Evolutionary conservation across 441 rosid species (phyloP), one percentile per base, ranked within the genome.

Genomic region (Populus hybrid): DNA sequence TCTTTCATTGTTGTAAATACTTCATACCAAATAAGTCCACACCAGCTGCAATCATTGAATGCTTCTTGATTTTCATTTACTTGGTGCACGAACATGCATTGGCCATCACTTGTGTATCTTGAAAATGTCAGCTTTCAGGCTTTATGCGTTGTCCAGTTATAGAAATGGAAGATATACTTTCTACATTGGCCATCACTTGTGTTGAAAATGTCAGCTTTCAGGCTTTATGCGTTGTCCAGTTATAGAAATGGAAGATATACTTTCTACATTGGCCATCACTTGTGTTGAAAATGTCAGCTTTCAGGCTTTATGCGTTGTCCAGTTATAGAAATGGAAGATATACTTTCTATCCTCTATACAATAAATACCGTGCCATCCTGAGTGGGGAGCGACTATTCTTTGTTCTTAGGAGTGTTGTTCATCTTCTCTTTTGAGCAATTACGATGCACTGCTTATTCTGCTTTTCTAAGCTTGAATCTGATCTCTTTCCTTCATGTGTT

Each of bases 1-100:
- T 81, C 81, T 82, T 85, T 81, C 10, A 74, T 79, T 82, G 71
- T 18, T 87, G 87, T 87, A 79, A 72, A 85, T 85, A 77, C 77
- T 34, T 70, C 63, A 10, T 46, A 42, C 70, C 76, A 69, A 73
- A 76, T 63, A 74, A 79, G 72, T 18, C 40, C 84, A 65, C 24
- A 36, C 35, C 70, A 81, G 77, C 80, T 57, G 46, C 79, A 67
- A 71, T 32, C 38, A 67, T 74, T 70, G 8, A 64, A 66, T 70
- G 66, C 34, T 6, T 24, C 30, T 63, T 24, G 61, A 24, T 38
- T 53, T 42, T 46, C 12, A 0, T 30, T 30, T 28, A 64, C 21
- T 10, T 61, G 76, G 7, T 36, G 20, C 42, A 46, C 2, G 32
- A 23, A 11, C 38, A 2, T n/a, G 4, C 20, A 20, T 34, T 69